Base-by-base conservation (phyloP, 257 asterid genomes). In the Nicotiana tomentosiformis region DNA sequence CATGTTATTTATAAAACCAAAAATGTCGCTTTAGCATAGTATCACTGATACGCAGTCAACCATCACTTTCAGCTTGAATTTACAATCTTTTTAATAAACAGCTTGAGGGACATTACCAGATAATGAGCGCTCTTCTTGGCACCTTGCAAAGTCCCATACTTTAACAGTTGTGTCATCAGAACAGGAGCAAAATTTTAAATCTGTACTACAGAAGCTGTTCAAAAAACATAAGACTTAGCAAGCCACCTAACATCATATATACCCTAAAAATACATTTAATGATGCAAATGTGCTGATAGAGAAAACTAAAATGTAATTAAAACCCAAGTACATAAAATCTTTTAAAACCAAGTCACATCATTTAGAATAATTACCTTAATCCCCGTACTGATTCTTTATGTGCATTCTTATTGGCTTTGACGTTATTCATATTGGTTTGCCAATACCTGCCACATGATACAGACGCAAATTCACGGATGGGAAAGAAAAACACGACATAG, bases 111-210 rank as follows among this genome's bases (percentile, higher is more conserved):
- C 98, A 93, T 95, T 94, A 95, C 99, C 99, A 86, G 97, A 85
- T 89, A 96, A 87, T 67, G 97, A 94, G 80, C 95, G 91, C 85
- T 96, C 99, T 89, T 96, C 99, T 87, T 93, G 99, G 88, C 97
- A 94, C 90, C 98, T 91, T n/a, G 99, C 99, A n/a, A 96, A 96
- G 90, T 96, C 99, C 99, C 99, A 96, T 81, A 96, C 98, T 90
- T 96, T 96, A 78, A 96, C 97, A 53, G 98, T 93, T 81, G 97
- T 94, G 87, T 96, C 99, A 84, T 96, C 99, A 85, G 99, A 96
- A 83, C 99, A 96, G 87, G 99, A 96, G 87, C 99, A 94, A 86
- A 96, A 96, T 90, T 96, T 96, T 92, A 94, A 87, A 91, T 96
- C 98, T 32, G 99, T 94, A 90, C 99, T 87, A 87, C 97, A 93